Conservation (phyloP, 192 early-diverging fungal species). For the Mortierella antarctica region DNA sequence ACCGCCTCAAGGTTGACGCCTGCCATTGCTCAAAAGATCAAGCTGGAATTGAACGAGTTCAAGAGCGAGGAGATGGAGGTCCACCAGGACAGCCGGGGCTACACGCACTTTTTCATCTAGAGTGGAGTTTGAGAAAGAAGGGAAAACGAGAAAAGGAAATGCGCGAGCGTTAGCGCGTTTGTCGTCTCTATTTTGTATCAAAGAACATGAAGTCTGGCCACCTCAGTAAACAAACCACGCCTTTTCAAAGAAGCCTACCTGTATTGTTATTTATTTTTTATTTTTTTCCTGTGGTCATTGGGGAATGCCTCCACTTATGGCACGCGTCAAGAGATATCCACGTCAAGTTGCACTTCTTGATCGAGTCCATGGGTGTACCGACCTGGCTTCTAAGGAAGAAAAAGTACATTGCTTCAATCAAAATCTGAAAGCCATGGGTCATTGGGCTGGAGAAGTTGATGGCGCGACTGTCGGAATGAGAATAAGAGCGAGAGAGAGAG, state of each 20-base stretch:
- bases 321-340: not conserved
- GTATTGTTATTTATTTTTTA: constrained; percentile 3
- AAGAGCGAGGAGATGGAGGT: constrained; percentile 93
- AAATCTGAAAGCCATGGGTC: not conserved
- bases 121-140: not conserved
- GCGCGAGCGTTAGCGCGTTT: not conserved
- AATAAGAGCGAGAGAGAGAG: not conserved
- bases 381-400: not conserved
- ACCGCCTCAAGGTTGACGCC: constrained; percentile 89
- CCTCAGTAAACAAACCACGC: not conserved
- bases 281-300: not conserved
- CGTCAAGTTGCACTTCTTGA: not conserved
- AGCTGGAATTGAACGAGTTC: constrained; percentile 95
- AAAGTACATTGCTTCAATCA: not conserved
- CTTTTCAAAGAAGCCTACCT: not conserved
- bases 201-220: not conserved
- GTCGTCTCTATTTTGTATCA: not conserved
- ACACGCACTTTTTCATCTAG: constrained; percentile 80
- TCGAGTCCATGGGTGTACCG: too few relatives aligned
- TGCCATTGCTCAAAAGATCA: constrained; percentile 85
- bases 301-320: too few relatives aligned
- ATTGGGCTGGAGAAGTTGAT: not conserved
- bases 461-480: not conserved
- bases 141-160: not conserved
- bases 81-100: constrained; percentile 78